Base-by-base conservation (phyloP, 192 early-diverging fungal genomes). In the Martensiomyces pterosporus region DNA sequence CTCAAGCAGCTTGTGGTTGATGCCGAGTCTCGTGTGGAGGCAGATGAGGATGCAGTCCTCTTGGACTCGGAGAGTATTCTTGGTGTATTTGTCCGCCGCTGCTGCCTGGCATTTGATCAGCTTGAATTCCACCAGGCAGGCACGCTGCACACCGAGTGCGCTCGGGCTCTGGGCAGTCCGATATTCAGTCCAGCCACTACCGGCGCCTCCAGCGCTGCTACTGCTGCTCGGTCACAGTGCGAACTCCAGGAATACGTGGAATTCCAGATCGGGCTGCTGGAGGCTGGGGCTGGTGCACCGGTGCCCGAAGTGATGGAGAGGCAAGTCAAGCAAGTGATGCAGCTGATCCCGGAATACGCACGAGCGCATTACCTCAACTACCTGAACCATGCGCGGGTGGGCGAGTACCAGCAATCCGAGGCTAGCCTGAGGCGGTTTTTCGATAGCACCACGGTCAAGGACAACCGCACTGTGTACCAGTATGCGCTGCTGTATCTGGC, bases 61-160 rank as follows among this genome's bases (percentile, higher is more conserved):
- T 25, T 73, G 18, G 69, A 73, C 45, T 65, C 62, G 18, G 69
- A 73, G 44, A 75, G 71, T 40, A 23, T 67, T 7, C 39, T 75
- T 34, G 71, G 71, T 0, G 49, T 75, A 23, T 75, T 67, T 36
- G 56, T 64, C 26, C 64, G 71, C 1, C 55, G 71, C 19, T 75
- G 71, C 32, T 48, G 47, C 10, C 34, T 75, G 56, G 71, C 71
- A 1, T 75, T 67, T 26, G 49, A 62, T 14, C 71, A 63, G 52
- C 50, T 75, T 24, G 71, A 75, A 52, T 75, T 75, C 43, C 60
- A 75, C 45, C 52, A 64, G 24, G 54, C 47, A 6, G 43, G 51
- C 34, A 9, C 4, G 33, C 44, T 75, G 19, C 51, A 57, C 25
- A 25, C 18, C 1, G 64, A 62, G 13, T 73, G 57, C 24, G 40